Conservation (phyloP, 257 asterid species). For the Nicotiana knightiana region DNA sequence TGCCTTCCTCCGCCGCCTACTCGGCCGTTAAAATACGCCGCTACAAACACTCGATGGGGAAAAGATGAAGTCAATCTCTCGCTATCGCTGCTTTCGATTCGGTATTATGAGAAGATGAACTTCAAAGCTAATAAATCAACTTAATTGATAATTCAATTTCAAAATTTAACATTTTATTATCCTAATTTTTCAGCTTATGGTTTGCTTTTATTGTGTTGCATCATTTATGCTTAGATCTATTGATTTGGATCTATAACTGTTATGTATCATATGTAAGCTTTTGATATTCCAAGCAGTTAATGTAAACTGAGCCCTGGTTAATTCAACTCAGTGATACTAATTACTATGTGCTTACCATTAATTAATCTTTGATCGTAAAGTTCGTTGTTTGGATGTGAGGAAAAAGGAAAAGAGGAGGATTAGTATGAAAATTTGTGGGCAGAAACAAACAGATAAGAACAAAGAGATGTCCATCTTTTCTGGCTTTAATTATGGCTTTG, state of each 20-base stretch:
- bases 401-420: neutral
- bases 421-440: neutral
- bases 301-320: neutral
- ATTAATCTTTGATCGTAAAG: neutral
- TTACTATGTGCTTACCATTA: neutral
- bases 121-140: conserved; percentile 44
- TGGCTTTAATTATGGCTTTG: neutral
- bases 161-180: neutral
- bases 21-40: conserved; percentile 29
- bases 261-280: conserved; percentile 6
- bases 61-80: conserved; percentile 93
- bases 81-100: conserved; percentile 77
- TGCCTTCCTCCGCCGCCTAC: conserved; percentile 46
- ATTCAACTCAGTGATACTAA: neutral
- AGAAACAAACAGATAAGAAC: conserved; percentile 8
- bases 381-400: conserved; percentile 4
- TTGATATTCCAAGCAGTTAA: neutral
- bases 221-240: neutral
- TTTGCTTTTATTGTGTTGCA: neutral
- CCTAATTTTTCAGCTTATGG: neutral
- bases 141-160: conserved; percentile 6
- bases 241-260: neutral
- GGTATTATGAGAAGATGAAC: conserved; percentile 82
- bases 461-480: neutral
- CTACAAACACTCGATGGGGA: conserved; percentile 72